Evolutionary conservation across 257 asterid species (phyloP), one percentile per base, ranked within the genome.

Genomic region (Thymus mandschuricus): DNA sequence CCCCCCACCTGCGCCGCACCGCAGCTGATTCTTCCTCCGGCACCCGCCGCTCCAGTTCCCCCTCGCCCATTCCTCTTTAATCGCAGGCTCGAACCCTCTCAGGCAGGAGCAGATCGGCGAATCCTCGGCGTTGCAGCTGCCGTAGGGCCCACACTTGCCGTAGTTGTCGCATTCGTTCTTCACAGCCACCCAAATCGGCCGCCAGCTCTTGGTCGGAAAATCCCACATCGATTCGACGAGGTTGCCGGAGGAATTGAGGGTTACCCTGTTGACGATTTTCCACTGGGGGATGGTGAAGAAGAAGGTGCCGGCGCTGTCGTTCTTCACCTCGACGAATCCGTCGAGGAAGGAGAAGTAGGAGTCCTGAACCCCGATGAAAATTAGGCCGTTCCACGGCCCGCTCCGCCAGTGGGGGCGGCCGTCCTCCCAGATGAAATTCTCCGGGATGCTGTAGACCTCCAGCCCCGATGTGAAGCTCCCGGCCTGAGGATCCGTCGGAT

Each of bases 1-100:
- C 1, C 64, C 70, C 10, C 34, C 21, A 3, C 77, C 50, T 5
- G 5, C 62, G 45, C 28, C 50, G 33, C 88, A 84, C 41, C 30
- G 76, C 66, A 84, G 41, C 1, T 34, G 59, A 35, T 1, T 79
- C 31, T 41, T 74, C 72, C 86, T 76, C 6, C 7, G 35, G 48
- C 88, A 84, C 4, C 88, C 88, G 21, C 74, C 3, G 1, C 67
- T 76, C 88, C 88, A 81, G 30, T 79, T 81, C 65, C 86, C 84
- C 6, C 74, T 74, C 30, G 1, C 72, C 86, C 88, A 84, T 51
- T 79, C 84, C 0, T 71, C 77, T 0, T 0, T 1, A 9, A 58
- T 50, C 12, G 43, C 5, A 0, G 88, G 88, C 69, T 70, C 88
- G 50, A 81, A 84, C 45, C 86, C 88, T 59, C 60, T 73, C 68